A percentile compares a stretch with the other conserved stretches of the same genome.
Evolutionary conservation across 768 basidiomycete genomes (phyloP).

Genomic region (Leccinum fibrillosum): DNA sequence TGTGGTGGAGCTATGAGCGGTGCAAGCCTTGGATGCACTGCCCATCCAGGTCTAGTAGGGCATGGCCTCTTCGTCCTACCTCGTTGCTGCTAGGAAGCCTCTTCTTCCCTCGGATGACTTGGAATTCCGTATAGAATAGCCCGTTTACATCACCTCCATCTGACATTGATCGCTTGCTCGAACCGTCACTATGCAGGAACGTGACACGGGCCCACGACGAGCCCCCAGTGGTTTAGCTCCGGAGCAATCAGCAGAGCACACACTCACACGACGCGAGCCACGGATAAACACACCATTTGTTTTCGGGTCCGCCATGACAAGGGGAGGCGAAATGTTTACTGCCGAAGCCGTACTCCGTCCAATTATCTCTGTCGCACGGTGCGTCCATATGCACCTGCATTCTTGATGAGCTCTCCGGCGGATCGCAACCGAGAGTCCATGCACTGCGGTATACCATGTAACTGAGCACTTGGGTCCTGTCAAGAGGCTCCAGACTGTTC

Average conservation of each 20-base stretch:
- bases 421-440: background rate
- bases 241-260: background rate
- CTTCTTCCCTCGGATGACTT: background rate
- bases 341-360: background rate
- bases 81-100: background rate
- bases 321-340: background rate
- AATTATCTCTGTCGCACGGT: background rate
- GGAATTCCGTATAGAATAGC: background rate
- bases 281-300: background rate
- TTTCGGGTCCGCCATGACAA: background rate
- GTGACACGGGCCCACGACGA: background rate
- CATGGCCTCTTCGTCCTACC: background rate
- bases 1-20: background rate
- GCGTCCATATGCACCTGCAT: background rate
- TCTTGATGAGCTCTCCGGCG: background rate
- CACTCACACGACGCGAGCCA: background rate
- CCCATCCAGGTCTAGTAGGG: background rate
- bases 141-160: background rate
- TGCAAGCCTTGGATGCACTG: background rate
- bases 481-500: background rate
- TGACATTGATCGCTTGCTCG: background rate
- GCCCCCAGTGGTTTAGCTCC: background rate
- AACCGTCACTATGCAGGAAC: background rate
- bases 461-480: background rate
- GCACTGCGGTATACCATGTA: background rate